Conservation (phyloP, 2,329 filamentous ascomycete species). For the Rhexocercosporidium sp. region DNA sequence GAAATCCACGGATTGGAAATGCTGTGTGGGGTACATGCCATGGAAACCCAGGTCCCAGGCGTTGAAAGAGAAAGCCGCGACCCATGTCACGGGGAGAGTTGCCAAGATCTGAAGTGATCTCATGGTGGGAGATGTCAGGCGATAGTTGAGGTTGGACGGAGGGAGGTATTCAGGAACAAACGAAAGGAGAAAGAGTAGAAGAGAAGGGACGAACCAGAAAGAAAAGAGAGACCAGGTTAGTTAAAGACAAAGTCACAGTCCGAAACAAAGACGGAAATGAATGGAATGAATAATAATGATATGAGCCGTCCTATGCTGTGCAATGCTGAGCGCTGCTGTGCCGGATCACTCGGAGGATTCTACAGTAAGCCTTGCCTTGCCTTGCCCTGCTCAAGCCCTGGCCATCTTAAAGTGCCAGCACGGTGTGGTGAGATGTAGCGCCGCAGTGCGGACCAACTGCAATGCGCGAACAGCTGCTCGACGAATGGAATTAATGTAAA, state of each 20-base stretch:
- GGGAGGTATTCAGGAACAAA: too few species aligned
- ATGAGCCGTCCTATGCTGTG: too few species aligned
- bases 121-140: neutral
- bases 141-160: neutral
- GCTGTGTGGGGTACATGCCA: constrained; percentile 27
- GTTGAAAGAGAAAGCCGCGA: constrained; percentile 26
- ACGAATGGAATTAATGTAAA: neutral
- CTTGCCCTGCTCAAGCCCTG: neutral
- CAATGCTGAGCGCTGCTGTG: neutral
- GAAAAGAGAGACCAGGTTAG: neutral
- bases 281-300: neutral
- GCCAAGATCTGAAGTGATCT: neutral
- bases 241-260: neutral
- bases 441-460: neutral
- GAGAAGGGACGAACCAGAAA: neutral
- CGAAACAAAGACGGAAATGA: neutral
- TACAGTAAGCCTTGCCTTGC: neutral
- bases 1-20: constrained; percentile 27
- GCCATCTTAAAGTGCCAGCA: neutral
- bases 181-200: neutral
- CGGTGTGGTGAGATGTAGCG: neutral
- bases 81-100: constrained; percentile 13
- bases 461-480: neutral
- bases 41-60: constrained; percentile 27
- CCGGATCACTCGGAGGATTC: constrained; percentile 13